Conservation (phyloP, 805 yeast species). For the Sungouiozyma intestinalis region DNA sequence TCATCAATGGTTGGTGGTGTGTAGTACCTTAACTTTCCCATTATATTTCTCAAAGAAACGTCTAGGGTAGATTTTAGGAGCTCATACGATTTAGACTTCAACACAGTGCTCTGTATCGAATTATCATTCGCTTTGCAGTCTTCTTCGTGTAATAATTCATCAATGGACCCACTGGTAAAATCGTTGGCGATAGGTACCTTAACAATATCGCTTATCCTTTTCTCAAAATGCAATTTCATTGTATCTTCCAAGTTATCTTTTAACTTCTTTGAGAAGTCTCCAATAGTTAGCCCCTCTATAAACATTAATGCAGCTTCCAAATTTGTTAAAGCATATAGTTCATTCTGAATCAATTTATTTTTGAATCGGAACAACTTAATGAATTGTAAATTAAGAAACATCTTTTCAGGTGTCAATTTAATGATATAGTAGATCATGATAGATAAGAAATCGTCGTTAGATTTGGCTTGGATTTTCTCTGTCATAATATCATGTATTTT, state of each 20-base stretch:
- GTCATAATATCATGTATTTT: slow-evolving; percentile 22
- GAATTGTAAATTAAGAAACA: slow-evolving; percentile 23
- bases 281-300: slow-evolving; percentile 20
- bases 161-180: background rate
- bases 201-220: slow-evolving; percentile 15
- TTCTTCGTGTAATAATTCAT: background rate
- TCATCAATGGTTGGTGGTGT: slow-evolving; percentile 17
- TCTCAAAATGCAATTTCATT: slow-evolving; percentile 11
- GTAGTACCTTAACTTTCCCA: slow-evolving; percentile 25
- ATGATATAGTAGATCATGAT: slow-evolving; percentile 23
- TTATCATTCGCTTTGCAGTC: background rate
- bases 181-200: slow-evolving; percentile 8
- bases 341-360: slow-evolving; percentile 25
- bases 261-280: slow-evolving; percentile 16
- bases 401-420: slow-evolving; percentile 14
- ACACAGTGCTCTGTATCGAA: background rate
- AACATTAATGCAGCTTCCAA: slow-evolving; percentile 27
- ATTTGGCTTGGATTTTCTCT: slow-evolving; percentile 14
- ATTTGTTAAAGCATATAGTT: slow-evolving; percentile 26
- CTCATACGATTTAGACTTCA: slow-evolving; percentile 16
- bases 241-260: slow-evolving; percentile 9
- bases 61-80: slow-evolving; percentile 23
- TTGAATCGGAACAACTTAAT: slow-evolving; percentile 26
- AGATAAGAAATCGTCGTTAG: slow-evolving; percentile 27
- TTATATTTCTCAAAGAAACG: slow-evolving; percentile 21